These are phyloP conservation scores for Halteria grandinella DNA, from an alignment of 73 alveolate genomes.

Conservation along the genomic window DNA sequence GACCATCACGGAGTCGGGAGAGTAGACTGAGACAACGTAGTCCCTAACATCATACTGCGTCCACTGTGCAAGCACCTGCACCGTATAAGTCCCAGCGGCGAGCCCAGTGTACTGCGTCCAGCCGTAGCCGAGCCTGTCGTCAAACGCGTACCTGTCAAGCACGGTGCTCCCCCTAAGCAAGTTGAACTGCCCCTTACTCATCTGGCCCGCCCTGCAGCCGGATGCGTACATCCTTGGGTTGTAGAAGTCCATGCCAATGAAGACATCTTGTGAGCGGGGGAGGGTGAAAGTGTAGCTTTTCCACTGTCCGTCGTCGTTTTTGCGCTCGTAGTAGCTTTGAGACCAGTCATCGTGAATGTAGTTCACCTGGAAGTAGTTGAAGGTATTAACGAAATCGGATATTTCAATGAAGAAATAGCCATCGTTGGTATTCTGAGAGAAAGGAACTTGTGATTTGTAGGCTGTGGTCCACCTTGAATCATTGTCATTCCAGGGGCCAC, in stretches of 20 bases:
- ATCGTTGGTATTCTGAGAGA: constrained; percentile 6
- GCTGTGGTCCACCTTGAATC: constrained; percentile 38
- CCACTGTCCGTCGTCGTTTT: constrained; percentile 20
- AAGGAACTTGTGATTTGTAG: constrained; percentile 45
- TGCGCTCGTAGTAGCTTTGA: constrained; percentile 5
- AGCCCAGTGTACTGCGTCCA: constrained; percentile 10
- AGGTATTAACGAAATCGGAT: constrained; percentile 1
- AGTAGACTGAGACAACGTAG: constrained; percentile 8
- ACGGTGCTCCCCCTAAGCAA: constrained; percentile 12
- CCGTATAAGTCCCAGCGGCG: constrained; percentile 42
- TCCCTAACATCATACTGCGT: constrained; percentile 28
- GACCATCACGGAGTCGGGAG: neutral
- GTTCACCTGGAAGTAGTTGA: constrained; percentile 34
- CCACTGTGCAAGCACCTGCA: constrained; percentile 14
- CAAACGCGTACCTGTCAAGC: neutral
- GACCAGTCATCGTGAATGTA: constrained; percentile 7
- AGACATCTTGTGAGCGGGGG: constrained; percentile 4
- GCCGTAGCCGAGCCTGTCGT: constrained; percentile 39
- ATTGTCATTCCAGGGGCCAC: constrained; percentile 50
- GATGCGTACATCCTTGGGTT: constrained; percentile 47
- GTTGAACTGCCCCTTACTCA: neutral
- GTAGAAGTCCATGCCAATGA: constrained; percentile 36
- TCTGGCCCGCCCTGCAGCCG: constrained; percentile 16
- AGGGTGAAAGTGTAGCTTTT: constrained; percentile 13
- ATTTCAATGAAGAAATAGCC: constrained; percentile 27